phyloP scores from a whole-genome alignment of 192 early-diverging fungal genomes.

The Fimicolochytrium jonesii region DNA sequence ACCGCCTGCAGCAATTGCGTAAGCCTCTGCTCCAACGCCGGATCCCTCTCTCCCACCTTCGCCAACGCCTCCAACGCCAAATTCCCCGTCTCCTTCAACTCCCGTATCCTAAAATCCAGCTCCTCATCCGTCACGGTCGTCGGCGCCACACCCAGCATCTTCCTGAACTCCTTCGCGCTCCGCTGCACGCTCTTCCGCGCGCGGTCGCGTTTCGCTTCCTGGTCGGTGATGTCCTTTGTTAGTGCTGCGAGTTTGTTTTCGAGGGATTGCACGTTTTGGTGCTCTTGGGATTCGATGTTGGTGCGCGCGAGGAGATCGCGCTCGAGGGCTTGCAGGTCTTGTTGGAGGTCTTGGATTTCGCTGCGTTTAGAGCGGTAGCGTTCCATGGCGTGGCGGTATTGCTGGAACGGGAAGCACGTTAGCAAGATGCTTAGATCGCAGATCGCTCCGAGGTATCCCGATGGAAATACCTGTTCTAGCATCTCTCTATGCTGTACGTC shows the following conservation, averaged over 20 bases:
- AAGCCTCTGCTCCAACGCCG: slow-evolving; percentile 34
- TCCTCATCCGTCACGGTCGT: slow-evolving; percentile 25
- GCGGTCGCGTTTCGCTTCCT: slow-evolving; percentile 43
- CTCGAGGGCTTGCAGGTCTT: slow-evolving; percentile 37
- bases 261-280: slow-evolving; percentile 38
- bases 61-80: slow-evolving; percentile 37
- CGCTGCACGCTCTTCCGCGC: slow-evolving; percentile 30
- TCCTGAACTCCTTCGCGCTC: slow-evolving; percentile 27
- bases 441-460: not conserved
- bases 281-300: slow-evolving; percentile 35
- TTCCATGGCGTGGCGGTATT: slow-evolving; percentile 54
- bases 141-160: not conserved
- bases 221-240: slow-evolving; percentile 43
- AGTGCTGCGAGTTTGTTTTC: slow-evolving; percentile 37
- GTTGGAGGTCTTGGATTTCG: slow-evolving; percentile 49
- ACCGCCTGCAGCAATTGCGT: slow-evolving; percentile 38
- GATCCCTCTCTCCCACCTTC: slow-evolving; percentile 32
- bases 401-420: slow-evolving; percentile 22
- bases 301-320: slow-evolving; percentile 20
- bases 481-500: slow-evolving; percentile 58
- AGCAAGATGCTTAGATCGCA: not conserved
- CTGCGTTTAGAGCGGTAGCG: slow-evolving; percentile 47
- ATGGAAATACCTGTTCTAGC: slow-evolving; percentile 48
- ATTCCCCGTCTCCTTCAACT: slow-evolving; percentile 44
- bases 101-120: slow-evolving; percentile 40